Percentiles rank a stretch among this genome's conserved stretches.
Conservation (phyloP, 2,329 filamentous ascomycete species). For the Orbilia blumenaviensis region DNA sequence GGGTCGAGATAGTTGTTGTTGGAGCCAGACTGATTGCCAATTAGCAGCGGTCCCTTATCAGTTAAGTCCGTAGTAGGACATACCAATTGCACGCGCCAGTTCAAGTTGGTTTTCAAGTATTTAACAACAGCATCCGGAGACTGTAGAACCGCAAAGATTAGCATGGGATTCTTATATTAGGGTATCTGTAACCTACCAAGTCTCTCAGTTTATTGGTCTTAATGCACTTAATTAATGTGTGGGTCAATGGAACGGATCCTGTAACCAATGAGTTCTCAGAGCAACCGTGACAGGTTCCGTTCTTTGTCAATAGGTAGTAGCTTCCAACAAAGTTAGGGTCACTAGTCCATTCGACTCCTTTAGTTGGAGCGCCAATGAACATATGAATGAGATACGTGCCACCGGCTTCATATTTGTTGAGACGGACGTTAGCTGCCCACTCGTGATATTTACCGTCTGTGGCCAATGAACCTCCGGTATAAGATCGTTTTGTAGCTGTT, state of each 20-base stretch:
- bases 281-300: constrained; percentile 30
- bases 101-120: constrained; percentile 29
- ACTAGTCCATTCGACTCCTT: constrained; percentile 28
- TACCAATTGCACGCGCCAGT: constrained; percentile 41
- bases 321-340: constrained; percentile 46
- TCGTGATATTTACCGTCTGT: constrained; percentile 38
- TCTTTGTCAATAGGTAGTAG: constrained; percentile 46
- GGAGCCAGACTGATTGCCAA: constrained; percentile 3
- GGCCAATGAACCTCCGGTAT: background rate
- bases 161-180: background rate
- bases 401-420: constrained; percentile 26
- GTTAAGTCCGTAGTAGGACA: background rate
- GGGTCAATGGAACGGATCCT: constrained; percentile 37
- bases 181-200: constrained; percentile 7
- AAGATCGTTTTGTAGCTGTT: constrained; percentile 4
- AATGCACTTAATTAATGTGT: constrained; percentile 24
- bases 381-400: constrained; percentile 43
- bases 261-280: constrained; percentile 24
- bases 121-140: constrained; percentile 27
- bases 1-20: constrained; percentile 14
- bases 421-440: constrained; percentile 43
- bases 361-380: constrained; percentile 21
- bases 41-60: background rate
- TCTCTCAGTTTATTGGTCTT: constrained; percentile 22
- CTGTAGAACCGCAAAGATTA: constrained; percentile 1